Evolutionary conservation across 306 rosid genomes (phyloP).

Genomic region (Cotoneaster glaucophyllus): DNA sequence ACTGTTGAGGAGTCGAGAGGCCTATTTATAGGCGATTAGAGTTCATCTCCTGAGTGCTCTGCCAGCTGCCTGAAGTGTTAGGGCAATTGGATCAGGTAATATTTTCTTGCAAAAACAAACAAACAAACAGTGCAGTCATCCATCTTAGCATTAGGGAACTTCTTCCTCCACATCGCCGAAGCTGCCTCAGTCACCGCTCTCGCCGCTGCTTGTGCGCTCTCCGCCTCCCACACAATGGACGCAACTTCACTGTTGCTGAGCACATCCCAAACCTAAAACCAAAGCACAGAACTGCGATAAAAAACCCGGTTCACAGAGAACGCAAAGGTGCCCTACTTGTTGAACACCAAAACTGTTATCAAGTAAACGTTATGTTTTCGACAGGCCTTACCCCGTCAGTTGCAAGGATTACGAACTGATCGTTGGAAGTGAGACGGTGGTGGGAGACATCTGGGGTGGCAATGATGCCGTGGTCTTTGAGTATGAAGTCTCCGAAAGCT

Average conservation of each 20-base stretch:
- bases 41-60: too few species aligned
- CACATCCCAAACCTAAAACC: slow-evolving; percentile 65
- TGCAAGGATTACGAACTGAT: slow-evolving; percentile 61
- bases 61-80: too few species aligned
- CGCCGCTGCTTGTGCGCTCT: slow-evolving; percentile 49
- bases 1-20: too few species aligned
- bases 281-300: not conserved
- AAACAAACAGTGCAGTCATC: slow-evolving; percentile 61
- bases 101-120: slow-evolving; percentile 40
- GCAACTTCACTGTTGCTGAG: slow-evolving; percentile 52
- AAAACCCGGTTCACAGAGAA: not conserved
- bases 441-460: slow-evolving; percentile 49
- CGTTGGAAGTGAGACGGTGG: slow-evolving; percentile 34
- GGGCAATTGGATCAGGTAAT: not conserved
- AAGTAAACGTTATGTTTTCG: too few species aligned
- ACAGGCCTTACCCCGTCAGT: slow-evolving; percentile 48
- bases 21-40: too few species aligned
- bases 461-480: slow-evolving; percentile 63
- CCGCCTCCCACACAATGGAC: slow-evolving; percentile 48
- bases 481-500: slow-evolving; percentile 72
- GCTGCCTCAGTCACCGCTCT: slow-evolving; percentile 58
- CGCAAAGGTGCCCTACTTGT: not conserved
- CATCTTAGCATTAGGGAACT: slow-evolving; percentile 35
- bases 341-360: not conserved
- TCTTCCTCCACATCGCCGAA: slow-evolving; percentile 41